A percentile compares a stretch with the other conserved stretches of the same genome.
Evolutionary conservation across 495 filamentous ascomycete species (phyloP).

Genomic region (Parmelia sp.): DNA sequence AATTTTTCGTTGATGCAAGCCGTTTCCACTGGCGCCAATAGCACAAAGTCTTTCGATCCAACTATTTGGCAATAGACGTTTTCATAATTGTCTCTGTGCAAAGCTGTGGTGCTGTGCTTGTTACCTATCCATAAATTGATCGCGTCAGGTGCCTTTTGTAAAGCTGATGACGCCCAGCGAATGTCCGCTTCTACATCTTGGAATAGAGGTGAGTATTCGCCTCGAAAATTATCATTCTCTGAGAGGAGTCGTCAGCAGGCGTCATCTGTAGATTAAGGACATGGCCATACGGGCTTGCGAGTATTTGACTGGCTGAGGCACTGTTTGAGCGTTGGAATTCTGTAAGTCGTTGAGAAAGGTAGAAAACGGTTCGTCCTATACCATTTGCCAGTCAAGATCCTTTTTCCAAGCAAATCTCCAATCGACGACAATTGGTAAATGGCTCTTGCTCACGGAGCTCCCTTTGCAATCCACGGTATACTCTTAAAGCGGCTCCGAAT

Average conservation of each 20-base stretch:
- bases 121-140: slow-evolving; percentile 78
- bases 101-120: slow-evolving; percentile 52
- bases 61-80: slow-evolving; percentile 71
- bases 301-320: slow-evolving; percentile 33
- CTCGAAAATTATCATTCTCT: slow-evolving; percentile 71
- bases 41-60: slow-evolving; percentile 62
- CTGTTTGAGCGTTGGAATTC: not conserved
- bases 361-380: slow-evolving; percentile 29
- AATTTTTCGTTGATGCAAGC: slow-evolving; percentile 55
- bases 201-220: slow-evolving; percentile 57
- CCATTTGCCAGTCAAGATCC: not conserved
- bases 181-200: slow-evolving; percentile 50
- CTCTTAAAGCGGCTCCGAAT: not conserved
- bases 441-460: too few species aligned
- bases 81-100: slow-evolving; percentile 76
- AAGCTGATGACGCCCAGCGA: slow-evolving; percentile 59
- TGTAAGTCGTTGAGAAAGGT: slow-evolving; percentile 26
- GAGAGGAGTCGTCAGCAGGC: not conserved
- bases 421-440: too few species aligned
- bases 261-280: too few species aligned
- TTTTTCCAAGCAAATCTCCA: too few species aligned
- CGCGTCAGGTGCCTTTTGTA: slow-evolving; percentile 46
- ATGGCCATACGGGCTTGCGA: slow-evolving; percentile 41
- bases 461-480: not conserved
- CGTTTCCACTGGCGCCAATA: slow-evolving; percentile 59